Conservation (phyloP, 352 stramenopile species). For the Phytophthora boehmeriae region DNA sequence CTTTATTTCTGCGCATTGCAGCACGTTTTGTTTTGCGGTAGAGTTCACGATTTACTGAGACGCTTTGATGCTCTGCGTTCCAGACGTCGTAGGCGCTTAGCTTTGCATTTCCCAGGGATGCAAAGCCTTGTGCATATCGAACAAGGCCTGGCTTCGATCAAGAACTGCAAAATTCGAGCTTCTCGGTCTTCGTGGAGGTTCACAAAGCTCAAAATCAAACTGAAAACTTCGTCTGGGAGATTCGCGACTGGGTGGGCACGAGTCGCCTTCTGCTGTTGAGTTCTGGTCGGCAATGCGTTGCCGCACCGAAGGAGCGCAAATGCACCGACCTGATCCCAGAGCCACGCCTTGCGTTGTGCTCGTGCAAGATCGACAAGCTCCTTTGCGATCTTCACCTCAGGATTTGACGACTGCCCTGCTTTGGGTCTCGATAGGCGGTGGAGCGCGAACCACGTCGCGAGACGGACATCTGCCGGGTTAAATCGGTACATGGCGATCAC, state of each 20-base stretch:
- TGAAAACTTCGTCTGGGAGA: constrained; percentile 21
- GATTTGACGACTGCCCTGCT: background rate
- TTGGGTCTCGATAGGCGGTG: constrained; percentile 9
- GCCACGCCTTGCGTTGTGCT: constrained; percentile 14
- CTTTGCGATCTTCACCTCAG: constrained; percentile 10
- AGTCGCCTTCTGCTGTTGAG: background rate
- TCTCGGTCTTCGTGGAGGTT: constrained; percentile 20
- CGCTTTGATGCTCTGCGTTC: background rate
- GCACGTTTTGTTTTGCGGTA: background rate
- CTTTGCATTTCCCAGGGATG: constrained; percentile 24
- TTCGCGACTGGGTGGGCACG: constrained; percentile 1
- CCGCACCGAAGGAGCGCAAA: constrained; percentile 15
- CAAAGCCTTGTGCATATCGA: constrained; percentile 15
- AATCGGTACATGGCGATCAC: constrained; percentile 21
- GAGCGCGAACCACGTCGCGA: constrained; percentile 27
- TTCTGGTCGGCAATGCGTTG: background rate
- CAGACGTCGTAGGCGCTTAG: constrained; percentile 13
- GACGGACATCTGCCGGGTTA: constrained; percentile 14
- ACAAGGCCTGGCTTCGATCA: constrained; percentile 24
- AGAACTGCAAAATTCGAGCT: constrained; percentile 15
- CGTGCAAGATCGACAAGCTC: constrained; percentile 16
- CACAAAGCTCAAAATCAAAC: constrained; percentile 25
- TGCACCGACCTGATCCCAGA: constrained; percentile 19
- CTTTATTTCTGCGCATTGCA: background rate
- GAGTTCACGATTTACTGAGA: background rate